These are phyloP conservation scores for Aspergillus incahuasiensis DNA, from an alignment of 495 filamentous ascomycete species.

Conservation along the genomic window DNA sequence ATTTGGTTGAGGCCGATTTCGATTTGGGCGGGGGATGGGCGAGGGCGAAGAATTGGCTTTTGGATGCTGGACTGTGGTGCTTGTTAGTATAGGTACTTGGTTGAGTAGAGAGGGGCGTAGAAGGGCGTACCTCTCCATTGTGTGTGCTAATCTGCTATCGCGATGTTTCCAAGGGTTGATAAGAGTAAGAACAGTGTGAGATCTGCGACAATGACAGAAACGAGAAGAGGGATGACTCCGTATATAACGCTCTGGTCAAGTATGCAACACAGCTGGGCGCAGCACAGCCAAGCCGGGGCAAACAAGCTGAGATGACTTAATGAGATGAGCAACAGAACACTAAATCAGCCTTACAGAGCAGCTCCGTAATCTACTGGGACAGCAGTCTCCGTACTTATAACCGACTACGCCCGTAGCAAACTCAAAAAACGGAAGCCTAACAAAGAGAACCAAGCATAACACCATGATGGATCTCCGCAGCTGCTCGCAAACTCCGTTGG, in stretches of 20 bases:
- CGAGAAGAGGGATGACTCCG: neutral
- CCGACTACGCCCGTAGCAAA: too few species aligned
- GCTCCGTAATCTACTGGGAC: too few species aligned
- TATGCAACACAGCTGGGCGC: neutral
- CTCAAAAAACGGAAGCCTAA: neutral
- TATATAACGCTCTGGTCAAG: too few species aligned
- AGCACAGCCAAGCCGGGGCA: neutral
- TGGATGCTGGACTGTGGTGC: too few species aligned
- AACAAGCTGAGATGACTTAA: neutral
- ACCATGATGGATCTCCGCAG: too few species aligned
- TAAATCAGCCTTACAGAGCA: neutral
- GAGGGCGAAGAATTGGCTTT: constrained; percentile 26
- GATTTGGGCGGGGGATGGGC: constrained; percentile 32
- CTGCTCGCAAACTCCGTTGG: too few species aligned
- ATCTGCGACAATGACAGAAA: neutral
- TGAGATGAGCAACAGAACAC: neutral
- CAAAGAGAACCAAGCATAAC: neutral
- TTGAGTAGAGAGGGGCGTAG: too few species aligned
- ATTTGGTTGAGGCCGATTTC: too few species aligned
- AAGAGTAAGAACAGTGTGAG: neutral
- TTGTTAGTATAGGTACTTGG: too few species aligned
- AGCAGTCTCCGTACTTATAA: neutral
- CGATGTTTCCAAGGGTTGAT: neutral
- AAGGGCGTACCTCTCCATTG: too few species aligned
- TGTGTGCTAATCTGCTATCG: neutral